Conservation (phyloP, 805 yeast genomes). For the Lachancea fermentati region DNA sequence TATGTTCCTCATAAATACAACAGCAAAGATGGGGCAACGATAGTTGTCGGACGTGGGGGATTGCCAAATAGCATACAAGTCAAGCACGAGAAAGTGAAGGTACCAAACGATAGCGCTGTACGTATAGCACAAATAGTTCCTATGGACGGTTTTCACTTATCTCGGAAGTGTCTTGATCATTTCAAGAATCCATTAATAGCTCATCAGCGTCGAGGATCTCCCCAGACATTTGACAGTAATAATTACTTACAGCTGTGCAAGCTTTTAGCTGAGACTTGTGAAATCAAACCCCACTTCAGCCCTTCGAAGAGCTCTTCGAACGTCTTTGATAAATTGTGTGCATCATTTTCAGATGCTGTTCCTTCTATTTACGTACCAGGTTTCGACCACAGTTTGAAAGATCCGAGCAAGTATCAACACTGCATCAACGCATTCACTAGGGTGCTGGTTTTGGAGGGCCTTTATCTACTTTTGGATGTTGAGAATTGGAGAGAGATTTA, state of each 20-base stretch:
- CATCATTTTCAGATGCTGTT: slow-evolving; percentile 18
- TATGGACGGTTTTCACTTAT: slow-evolving; percentile 77
- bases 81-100: background rate
- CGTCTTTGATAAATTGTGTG: slow-evolving; percentile 16
- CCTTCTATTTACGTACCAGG: slow-evolving; percentile 52
- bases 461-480: slow-evolving; percentile 56
- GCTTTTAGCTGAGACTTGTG: slow-evolving; percentile 17
- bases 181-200: slow-evolving; percentile 56
- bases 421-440: slow-evolving; percentile 41
- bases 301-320: slow-evolving; percentile 9
- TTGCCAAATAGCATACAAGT: slow-evolving; percentile 23
- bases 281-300: slow-evolving; percentile 14
- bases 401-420: slow-evolving; percentile 57
- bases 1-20: slow-evolving; percentile 21
- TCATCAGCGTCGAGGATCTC: slow-evolving; percentile 69
- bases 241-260: slow-evolving; percentile 28
- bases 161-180: slow-evolving; percentile 40
- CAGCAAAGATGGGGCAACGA: slow-evolving; percentile 18
- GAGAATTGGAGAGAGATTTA: slow-evolving; percentile 47
- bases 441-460: slow-evolving; percentile 69
- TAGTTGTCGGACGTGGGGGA: slow-evolving; percentile 28
- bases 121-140: slow-evolving; percentile 45
- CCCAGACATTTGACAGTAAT: slow-evolving; percentile 72
- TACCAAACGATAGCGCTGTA: slow-evolving; percentile 11
- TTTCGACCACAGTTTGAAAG: slow-evolving; percentile 69